phyloP scores from a whole-genome alignment of 441 rosid genomes.

The Biscutella laevigata region DNA sequence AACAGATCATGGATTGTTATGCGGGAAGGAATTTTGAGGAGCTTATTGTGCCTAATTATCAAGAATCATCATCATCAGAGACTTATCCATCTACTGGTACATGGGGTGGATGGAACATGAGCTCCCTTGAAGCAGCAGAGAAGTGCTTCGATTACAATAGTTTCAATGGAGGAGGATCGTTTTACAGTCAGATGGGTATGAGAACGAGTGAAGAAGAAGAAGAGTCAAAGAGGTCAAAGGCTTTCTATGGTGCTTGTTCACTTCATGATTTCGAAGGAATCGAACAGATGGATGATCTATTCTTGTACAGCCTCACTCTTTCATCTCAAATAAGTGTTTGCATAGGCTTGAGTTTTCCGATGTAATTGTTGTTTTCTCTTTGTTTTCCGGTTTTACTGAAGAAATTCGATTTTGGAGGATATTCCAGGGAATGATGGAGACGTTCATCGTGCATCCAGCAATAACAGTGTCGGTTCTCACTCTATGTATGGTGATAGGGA shows the following conservation, averaged over 20 bases:
- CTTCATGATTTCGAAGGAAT: slow-evolving; percentile 39
- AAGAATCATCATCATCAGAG: slow-evolving; percentile 34
- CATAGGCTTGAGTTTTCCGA: background rate
- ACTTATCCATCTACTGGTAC: slow-evolving; percentile 36
- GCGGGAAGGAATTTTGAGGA: slow-evolving; percentile 35
- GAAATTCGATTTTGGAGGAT: slow-evolving; percentile 54
- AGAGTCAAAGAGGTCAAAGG: slow-evolving; percentile 23
- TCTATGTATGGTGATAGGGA: slow-evolving; percentile 24
- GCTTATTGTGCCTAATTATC: slow-evolving; percentile 51
- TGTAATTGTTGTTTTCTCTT: slow-evolving; percentile 1
- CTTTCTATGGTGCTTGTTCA: slow-evolving; percentile 13
- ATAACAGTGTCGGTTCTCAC: slow-evolving; percentile 22
- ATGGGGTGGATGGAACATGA: slow-evolving; percentile 50
- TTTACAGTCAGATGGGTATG: slow-evolving; percentile 29
- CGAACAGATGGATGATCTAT: slow-evolving; percentile 53
- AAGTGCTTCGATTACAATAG: slow-evolving; percentile 31
- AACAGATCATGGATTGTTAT: slow-evolving; percentile 56
- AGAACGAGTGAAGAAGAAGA: slow-evolving; percentile 12
- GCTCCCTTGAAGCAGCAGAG: slow-evolving; percentile 27
- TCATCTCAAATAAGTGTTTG: background rate
- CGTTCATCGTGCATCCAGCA: slow-evolving; percentile 13
- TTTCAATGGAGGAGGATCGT: slow-evolving; percentile 26
- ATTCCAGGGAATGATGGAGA: slow-evolving; percentile 33
- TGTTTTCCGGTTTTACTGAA: slow-evolving; percentile 33
- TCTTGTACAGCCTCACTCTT: slow-evolving; percentile 44